These are phyloP conservation scores for Aechmea fasciata DNA, from an alignment of 176 grass and related monocot species.

Conservation along the genomic window DNA sequence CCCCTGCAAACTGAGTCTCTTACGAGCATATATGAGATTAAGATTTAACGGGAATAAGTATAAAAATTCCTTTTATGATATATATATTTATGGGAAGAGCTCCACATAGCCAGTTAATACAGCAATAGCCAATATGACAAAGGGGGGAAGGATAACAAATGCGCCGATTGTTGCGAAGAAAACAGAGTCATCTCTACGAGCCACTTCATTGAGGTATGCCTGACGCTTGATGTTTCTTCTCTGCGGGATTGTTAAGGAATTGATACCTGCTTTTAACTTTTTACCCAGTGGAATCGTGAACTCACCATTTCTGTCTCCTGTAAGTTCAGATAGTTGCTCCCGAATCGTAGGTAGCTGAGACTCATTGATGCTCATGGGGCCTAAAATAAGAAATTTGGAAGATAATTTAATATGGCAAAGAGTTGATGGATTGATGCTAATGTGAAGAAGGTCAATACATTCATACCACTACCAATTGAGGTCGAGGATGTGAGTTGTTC, in stretches of 20 bases:
- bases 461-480: constrained; percentile 38
- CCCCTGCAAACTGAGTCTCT: too few relatives aligned
- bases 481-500: constrained; percentile 67
- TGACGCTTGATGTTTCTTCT: constrained; percentile 93
- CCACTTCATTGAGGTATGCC: constrained; percentile 61
- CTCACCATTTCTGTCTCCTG: constrained; percentile 40
- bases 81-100: constrained; percentile 58
- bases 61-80: too few relatives aligned
- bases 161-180: constrained; percentile 74
- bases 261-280: constrained; percentile 60
- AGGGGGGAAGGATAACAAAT: constrained; percentile 71
- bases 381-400: neutral
- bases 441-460: neutral
- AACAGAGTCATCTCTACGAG: constrained; percentile 57
- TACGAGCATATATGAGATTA: too few relatives aligned
- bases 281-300: constrained; percentile 77
- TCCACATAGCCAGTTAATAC: constrained; percentile 71
- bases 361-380: constrained; percentile 19
- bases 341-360: constrained; percentile 32
- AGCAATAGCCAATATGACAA: constrained; percentile 61
- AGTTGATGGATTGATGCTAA: neutral
- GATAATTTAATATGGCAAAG: neutral
- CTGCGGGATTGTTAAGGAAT: constrained; percentile 51
- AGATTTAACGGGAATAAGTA: too few relatives aligned
- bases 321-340: constrained; percentile 50